These are phyloP conservation scores for Clarireedia hainanense DNA, from an alignment of 2,329 filamentous ascomycete species.

Conservation along the genomic window DNA sequence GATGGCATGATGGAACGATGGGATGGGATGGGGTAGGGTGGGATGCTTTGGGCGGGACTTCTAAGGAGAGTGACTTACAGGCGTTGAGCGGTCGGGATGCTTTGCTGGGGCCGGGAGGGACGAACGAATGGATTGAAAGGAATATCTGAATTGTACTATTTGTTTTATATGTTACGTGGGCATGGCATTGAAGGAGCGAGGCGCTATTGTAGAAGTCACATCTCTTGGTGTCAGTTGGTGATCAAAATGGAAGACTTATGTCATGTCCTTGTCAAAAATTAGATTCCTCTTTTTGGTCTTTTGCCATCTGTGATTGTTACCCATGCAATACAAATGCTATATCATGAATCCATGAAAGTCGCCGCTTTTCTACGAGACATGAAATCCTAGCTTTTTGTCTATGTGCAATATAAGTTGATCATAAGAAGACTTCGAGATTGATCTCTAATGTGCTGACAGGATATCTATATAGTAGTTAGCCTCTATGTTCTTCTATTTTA, in stretches of 20 bases:
- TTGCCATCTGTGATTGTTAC: slow-evolving; percentile 6
- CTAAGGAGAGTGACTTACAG: neutral
- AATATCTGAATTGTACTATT: neutral
- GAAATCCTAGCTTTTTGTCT: neutral
- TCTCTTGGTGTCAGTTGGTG: neutral
- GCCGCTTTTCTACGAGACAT: neutral
- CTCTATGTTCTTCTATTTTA: neutral
- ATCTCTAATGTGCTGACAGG: slow-evolving; percentile 92
- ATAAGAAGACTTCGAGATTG: slow-evolving; percentile 90
- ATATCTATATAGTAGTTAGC: slow-evolving; percentile 46
- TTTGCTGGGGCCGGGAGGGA: neutral
- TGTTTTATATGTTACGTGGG: slow-evolving; percentile 3
- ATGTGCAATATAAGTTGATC: slow-evolving; percentile 21
- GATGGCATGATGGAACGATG: slow-evolving; percentile 3
- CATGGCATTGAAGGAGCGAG: slow-evolving; percentile 18
- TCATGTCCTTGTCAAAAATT: neutral
- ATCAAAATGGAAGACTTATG: neutral
- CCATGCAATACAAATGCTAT: slow-evolving; percentile 19
- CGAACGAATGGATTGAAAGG: neutral
- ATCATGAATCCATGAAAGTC: slow-evolving; percentile 4
- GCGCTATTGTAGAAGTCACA: slow-evolving; percentile 13
- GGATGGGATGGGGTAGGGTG: neutral
- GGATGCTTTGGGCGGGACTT: neutral
- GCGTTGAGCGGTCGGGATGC: neutral
- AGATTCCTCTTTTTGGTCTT: neutral